Evolutionary conservation across 2,329 filamentous ascomycete genomes (phyloP), one percentile per base, ranked within the genome.

Genomic region (Aspergillus spinulosporus): DNA sequence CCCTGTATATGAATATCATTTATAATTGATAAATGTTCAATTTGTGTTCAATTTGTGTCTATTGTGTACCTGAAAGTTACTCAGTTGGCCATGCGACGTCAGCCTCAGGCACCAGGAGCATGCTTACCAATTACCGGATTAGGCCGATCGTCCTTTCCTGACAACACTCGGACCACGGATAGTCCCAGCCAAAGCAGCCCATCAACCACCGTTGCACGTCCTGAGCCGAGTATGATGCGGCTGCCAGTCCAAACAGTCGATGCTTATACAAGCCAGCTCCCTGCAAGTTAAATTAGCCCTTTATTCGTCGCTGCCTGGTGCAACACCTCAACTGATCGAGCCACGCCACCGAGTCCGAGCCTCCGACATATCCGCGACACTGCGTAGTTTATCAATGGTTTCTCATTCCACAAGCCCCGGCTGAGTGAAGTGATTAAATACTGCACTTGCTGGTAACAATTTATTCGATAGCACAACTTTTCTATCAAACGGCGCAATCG

Each of bases 41-140:
- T 34, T 11, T 34, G 32, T 34, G 6, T 34, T 34, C 32, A 7
- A 11, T 34, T 21, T 21, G 21, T 21, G 21, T 37, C 34, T 12
- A 12, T 12, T 9, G n/a, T 12, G 11, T 37, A 12, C 34, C 34
- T 37, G 34, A 12, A 37, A 4, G n/a, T 7, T 34, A 34, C 31
- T 34, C 31, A 6, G 31, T 34, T 7, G 31, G 31, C 31, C 9
- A 11, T 34, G 31, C 9, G 31, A 34, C 31, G 15, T 29, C 29
- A 42, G 48, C 54, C 50, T 49, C 39, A 59, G 50, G 54, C 26
- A 54, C 8, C 12, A 47, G 26, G 36, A 21, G 21, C 7, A 5
- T 42, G 61, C 58, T 58, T 52, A 59, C 47, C 49, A 59, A 61
- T 61, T 59, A 51, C 54, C 54, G 45, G 46, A 61, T 58, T 57